These are phyloP conservation scores for Candida bentonensis DNA, from an alignment of 805 yeast genomes.

Conservation along the genomic window DNA sequence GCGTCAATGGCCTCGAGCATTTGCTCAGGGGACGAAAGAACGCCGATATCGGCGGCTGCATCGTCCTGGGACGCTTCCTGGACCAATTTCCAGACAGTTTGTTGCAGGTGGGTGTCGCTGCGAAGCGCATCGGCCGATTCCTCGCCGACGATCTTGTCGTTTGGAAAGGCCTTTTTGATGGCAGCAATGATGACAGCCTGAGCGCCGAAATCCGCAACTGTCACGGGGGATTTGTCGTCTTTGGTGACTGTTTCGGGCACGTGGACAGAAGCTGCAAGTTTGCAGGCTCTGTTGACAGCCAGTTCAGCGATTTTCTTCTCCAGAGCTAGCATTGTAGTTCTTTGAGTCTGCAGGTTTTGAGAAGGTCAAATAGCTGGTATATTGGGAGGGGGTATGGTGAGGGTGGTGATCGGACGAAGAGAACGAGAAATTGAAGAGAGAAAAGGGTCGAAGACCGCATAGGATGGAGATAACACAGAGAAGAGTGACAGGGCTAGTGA, in stretches of 20 bases:
- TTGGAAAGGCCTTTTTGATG: conserved; percentile 62
- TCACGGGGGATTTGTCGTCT: conserved; percentile 86
- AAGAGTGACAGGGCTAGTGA: too few species aligned
- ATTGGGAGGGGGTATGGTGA: too few species aligned
- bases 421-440: too few species aligned
- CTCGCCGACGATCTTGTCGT: conserved; percentile 84
- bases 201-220: conserved; percentile 88
- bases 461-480: too few species aligned
- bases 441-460: too few species aligned
- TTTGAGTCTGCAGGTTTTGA: too few species aligned
- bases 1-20: conserved; percentile 57
- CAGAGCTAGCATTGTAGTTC: conserved; percentile 30
- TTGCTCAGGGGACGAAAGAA: conserved; percentile 26
- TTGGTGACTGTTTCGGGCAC: conserved; percentile 38
- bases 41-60: conserved; percentile 13
- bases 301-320: conserved; percentile 73
- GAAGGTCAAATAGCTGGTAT: conserved; percentile 3
- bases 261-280: conserved; percentile 49
- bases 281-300: conserved; percentile 82
- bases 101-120: conserved; percentile 33
- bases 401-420: too few species aligned
- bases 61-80: conserved; percentile 31
- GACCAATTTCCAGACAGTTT: conserved; percentile 47
- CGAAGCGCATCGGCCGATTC: conserved; percentile 67
- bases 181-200: conserved; percentile 88